A percentile compares a stretch with the other conserved stretches of the same genome.
Evolutionary conservation across 2,329 filamentous ascomycete genomes (phyloP).

Genomic region (Tolypocladium ovalisporum): DNA sequence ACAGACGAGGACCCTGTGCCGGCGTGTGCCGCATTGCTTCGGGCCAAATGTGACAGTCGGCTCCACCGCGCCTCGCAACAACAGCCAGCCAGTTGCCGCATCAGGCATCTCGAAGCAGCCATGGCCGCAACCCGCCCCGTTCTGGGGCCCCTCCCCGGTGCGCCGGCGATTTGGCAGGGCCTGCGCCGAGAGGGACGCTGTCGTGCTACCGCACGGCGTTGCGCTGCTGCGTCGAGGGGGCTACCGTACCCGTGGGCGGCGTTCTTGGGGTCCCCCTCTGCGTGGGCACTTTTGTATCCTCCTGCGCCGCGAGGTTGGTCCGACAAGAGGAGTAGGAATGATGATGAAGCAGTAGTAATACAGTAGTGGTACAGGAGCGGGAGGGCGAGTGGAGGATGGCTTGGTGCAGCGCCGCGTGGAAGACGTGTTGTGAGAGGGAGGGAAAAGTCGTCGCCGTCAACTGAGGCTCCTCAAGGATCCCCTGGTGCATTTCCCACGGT

Average conservation of each 20-base stretch:
- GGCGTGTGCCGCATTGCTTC: conserved; percentile 4
- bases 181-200: neutral
- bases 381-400: neutral
- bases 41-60: conserved; percentile 3
- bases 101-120: conserved; percentile 7
- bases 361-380: neutral
- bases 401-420: neutral
- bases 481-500: too few relatives aligned
- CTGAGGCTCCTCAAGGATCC: too few relatives aligned
- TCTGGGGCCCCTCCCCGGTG: neutral
- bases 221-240: neutral
- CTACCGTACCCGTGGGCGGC: neutral
- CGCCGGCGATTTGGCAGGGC: too few relatives aligned
- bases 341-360: too few relatives aligned
- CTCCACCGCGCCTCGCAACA: conserved; percentile 3
- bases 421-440: neutral
- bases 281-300: neutral
- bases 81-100: conserved; percentile 7
- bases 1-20: neutral
- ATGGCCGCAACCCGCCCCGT: neutral
- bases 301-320: neutral
- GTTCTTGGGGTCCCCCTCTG: neutral
- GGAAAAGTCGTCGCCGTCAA: neutral
- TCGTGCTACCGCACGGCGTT: neutral
- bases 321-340: too few relatives aligned